Percentiles rank a stretch among this genome's conserved stretches.
phyloP scores from a whole-genome alignment of 768 basidiomycete species.

The Lactifluus echinatus region DNA sequence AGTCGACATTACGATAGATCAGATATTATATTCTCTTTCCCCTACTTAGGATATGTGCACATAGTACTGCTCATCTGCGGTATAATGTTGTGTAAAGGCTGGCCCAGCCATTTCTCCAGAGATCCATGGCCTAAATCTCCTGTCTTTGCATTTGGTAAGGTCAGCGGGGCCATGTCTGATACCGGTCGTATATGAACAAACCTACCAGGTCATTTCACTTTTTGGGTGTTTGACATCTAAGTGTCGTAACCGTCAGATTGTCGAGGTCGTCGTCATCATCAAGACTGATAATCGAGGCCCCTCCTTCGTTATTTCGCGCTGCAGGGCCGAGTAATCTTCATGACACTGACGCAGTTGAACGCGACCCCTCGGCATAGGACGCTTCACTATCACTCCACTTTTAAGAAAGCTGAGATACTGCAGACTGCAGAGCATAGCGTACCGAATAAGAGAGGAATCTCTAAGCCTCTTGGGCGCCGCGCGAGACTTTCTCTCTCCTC shows the following conservation, averaged over 20 bases:
- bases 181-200: background rate
- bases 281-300: background rate
- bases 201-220: background rate
- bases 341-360: background rate
- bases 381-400: background rate
- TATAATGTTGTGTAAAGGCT: background rate
- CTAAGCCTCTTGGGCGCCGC: background rate
- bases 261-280: background rate
- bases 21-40: background rate
- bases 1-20: background rate
- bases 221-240: background rate
- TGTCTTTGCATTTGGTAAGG: background rate
- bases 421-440: background rate
- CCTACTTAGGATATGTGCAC: background rate
- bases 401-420: background rate
- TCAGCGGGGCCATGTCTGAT: background rate
- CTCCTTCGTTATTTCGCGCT: background rate
- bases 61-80: too few species aligned
- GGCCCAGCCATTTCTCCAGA: background rate
- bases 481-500: background rate
- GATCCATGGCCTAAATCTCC: background rate
- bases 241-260: background rate
- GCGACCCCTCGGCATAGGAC: conserved; percentile 2
- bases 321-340: background rate
- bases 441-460: background rate